These are phyloP conservation scores for Ceratonia siliqua DNA, from an alignment of 306 rosid species.

Conservation along the genomic window DNA sequence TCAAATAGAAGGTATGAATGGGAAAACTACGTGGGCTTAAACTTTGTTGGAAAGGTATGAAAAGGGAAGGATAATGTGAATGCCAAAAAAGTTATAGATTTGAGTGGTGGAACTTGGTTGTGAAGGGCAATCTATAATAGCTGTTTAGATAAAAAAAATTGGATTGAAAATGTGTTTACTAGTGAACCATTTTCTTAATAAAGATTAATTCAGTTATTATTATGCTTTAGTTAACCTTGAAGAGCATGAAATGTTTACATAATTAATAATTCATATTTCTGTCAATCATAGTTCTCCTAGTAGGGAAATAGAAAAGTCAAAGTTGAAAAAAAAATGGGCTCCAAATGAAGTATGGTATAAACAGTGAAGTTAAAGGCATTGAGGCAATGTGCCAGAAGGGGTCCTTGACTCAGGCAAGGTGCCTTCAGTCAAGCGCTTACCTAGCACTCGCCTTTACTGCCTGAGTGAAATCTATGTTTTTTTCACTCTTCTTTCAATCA, in stretches of 20 bases:
- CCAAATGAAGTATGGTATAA: not conserved
- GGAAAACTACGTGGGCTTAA: not conserved
- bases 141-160: not conserved
- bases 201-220: not conserved
- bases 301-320: not conserved
- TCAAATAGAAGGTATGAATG: not conserved
- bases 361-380: too few relatives aligned
- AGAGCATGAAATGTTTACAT: not conserved
- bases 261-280: not conserved
- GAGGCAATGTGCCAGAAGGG: too few relatives aligned
- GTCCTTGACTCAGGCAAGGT: too few relatives aligned
- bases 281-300: not conserved
- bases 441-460: too few relatives aligned
- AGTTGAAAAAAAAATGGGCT: not conserved
- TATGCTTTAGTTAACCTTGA: not conserved
- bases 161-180: not conserved
- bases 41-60: not conserved
- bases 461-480: too few relatives aligned
- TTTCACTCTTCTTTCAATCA: too few relatives aligned
- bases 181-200: not conserved
- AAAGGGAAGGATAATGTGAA: not conserved
- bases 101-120: not conserved
- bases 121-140: not conserved
- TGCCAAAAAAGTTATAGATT: not conserved
- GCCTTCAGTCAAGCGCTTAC: too few relatives aligned